phyloP scores from a whole-genome alignment of 257 asterid species.

The Osmanthus fragrans region DNA sequence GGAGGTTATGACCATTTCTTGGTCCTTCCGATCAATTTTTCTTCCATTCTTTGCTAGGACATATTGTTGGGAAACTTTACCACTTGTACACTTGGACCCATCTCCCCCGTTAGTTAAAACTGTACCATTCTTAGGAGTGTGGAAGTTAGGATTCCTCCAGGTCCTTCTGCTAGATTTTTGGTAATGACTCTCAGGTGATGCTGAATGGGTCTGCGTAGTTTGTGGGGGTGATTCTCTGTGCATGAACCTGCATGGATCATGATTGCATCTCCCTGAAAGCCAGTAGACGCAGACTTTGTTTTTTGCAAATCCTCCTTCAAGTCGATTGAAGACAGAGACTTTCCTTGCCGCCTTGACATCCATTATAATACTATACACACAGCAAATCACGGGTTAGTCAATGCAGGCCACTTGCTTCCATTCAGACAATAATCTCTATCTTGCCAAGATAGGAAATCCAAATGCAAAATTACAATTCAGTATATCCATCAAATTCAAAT shows the following conservation, averaged over 20 bases:
- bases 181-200: neutral
- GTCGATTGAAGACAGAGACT: conserved; percentile 18
- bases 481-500: neutral
- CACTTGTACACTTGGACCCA: neutral
- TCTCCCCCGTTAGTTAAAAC: conserved; percentile 4
- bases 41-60: neutral
- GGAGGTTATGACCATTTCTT: neutral
- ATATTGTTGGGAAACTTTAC: neutral
- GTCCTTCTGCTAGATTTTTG: neutral
- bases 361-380: conserved; percentile 34
- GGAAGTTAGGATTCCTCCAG: conserved; percentile 27
- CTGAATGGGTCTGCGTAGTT: neutral
- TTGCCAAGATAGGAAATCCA: conserved; percentile 9
- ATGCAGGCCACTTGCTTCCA: conserved; percentile 8
- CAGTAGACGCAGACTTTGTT: conserved; percentile 49
- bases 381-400: conserved; percentile 15
- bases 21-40: neutral
- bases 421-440: neutral
- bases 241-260: conserved; percentile 47
- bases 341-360: conserved; percentile 24
- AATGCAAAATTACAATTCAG: neutral
- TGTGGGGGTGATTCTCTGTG: conserved; percentile 32
- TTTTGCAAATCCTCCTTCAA: conserved; percentile 21
- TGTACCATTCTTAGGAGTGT: conserved; percentile 9
- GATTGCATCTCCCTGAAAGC: conserved; percentile 56